Evolutionary conservation across 345 rosid genomes (phyloP), one percentile per base, ranked within the genome.

Genomic region (Ceriops tagal): DNA sequence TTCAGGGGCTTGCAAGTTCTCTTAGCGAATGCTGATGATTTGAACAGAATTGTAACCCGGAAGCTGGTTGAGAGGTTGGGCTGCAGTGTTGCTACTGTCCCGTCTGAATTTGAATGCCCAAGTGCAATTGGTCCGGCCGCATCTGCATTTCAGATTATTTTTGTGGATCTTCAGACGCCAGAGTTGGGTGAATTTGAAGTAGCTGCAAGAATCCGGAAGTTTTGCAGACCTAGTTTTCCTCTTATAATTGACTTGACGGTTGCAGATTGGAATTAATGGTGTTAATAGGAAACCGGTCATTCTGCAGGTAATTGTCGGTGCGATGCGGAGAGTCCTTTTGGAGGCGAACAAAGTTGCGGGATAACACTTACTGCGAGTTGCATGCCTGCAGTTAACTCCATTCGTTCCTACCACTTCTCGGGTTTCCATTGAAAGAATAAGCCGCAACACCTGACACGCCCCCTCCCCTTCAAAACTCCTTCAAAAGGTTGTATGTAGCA

Each of bases 121-220:
- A 62, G 72, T 16, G 85, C 86, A 5, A 51, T 88, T 49, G 83
- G 82, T 6, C 78, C 89, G 0, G 55, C 84, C 58, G 64, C 86
- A 21, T 78, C 82, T 18, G 72, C 95, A 5, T 90, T 87, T 60
- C 89, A 89, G 69, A 71, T 92, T 0, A 84, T 89, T 31, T 72
- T 95, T 65, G 73, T 95, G 82, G 98, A 92, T 82, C 96, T 92
- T 51, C 96, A 88, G 60, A 76, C 85, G 91, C 80, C 84, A 0
- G 93, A 92, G 67, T 65, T 86, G 84, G 93, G 92, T 68, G 92
- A 93, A 28, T 92, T 78, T 68, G 96, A 95, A 80, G 91, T 95
- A 28, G 98, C 98, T 11, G 66, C 70, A 32, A 84, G 88, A 79
- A 89, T 95, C 1, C 76, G 88, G 66, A 90, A 85, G 68, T 82